Evolutionary conservation across 1,284 basidiomycete species (phyloP).

Genomic region (Agaricales sp.): DNA sequence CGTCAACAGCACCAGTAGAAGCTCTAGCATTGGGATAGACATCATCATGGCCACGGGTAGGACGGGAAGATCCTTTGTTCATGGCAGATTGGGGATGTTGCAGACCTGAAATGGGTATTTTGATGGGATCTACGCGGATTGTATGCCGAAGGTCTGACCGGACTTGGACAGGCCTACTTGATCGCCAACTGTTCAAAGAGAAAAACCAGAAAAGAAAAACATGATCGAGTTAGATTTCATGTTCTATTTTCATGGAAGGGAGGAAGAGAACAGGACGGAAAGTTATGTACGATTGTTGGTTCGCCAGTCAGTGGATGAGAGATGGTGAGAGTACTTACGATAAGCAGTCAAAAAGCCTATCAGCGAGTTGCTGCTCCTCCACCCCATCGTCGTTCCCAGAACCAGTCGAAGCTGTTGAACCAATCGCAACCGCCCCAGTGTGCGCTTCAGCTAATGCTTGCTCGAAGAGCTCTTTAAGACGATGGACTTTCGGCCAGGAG

Average conservation of each 20-base stretch:
- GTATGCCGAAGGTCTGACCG: slow-evolving; percentile 48
- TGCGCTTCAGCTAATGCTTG: background rate
- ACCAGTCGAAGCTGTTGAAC: background rate
- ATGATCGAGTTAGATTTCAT: no score
- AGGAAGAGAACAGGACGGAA: no score
- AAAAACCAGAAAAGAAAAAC: slow-evolving; percentile 11
- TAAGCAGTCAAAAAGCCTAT: background rate
- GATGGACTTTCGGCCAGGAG: background rate
- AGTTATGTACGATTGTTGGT: no score
- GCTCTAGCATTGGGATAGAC: no score
- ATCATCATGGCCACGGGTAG: no score
- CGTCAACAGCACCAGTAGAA: no score
- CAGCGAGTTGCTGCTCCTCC: background rate
- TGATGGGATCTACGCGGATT: slow-evolving; percentile 42
- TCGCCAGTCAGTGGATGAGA: no score
- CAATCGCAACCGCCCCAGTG: background rate
- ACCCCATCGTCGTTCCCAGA: background rate
- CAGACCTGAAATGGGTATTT: background rate
- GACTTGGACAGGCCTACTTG: slow-evolving; percentile 31
- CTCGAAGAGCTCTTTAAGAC: background rate
- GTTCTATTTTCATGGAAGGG: no score
- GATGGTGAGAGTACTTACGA: background rate
- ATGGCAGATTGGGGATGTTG: background rate
- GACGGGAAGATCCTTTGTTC: no score
- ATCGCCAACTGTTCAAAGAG: slow-evolving; percentile 37